Evolutionary conservation across 331 rosid species (phyloP), one percentile per base, ranked within the genome.

Genomic region (Saraca asoca): DNA sequence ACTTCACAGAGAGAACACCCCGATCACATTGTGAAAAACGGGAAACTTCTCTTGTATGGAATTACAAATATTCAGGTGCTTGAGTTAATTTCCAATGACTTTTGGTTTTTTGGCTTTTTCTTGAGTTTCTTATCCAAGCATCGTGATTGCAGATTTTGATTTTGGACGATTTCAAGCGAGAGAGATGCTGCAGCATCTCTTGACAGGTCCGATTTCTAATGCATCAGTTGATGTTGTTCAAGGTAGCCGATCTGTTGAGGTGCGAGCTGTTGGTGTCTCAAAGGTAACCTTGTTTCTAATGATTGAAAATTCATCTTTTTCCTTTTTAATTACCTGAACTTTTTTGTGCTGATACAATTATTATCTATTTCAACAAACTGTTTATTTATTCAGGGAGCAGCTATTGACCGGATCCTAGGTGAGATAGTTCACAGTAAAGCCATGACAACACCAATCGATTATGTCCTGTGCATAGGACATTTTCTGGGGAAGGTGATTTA

Each of bases 101-200:
- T 52, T 67, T 39, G 39, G 8, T 41, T 71, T 51, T 37, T 29
- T 78, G 29, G 15, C 24, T 55, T 16, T 74, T 53, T 71, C 54
- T 44, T 62, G 31, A 51, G 44, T 69, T 80, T 60, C 51, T 68
- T 16, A 73, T 54, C 44, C 14, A 44, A 53, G 45, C 61, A 58
- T 58, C 46, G 62, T n/a, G 35, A 65, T 74, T 72, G 74, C 57
- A 94, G 98, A 93, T 83, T 52, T 72, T 70, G 98, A 93, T 73
- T 93, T 93, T 74, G 98, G 98, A 74, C 84, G 79, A 82, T 84
- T 93, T 62, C 98, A 93, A 86, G 98, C 98, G 16, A 84, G 88
- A 82, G 98, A 93, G 66, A 84, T 93, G 98, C 72, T 93, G 72
- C 98, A 93, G 85, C 98, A 93, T 84, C 95, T 93, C 68, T 93